Conservation (phyloP, 495 filamentous ascomycete species). For the Neohortaea acidophila region DNA sequence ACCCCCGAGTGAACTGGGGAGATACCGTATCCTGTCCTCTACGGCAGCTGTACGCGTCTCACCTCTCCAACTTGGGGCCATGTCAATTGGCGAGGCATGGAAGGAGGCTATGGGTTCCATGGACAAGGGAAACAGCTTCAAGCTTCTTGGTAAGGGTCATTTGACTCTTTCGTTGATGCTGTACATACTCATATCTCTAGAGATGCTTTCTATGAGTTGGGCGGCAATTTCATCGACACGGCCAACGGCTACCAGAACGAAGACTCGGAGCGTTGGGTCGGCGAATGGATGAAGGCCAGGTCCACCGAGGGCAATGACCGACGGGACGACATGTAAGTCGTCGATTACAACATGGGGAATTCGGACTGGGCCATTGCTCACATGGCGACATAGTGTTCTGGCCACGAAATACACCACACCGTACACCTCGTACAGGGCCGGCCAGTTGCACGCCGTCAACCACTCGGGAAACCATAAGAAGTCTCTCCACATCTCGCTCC, state of each 20-base stretch:
- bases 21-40: slow-evolving; percentile 45
- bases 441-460: slow-evolving; percentile 27
- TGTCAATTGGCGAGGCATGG: slow-evolving; percentile 47
- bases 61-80: slow-evolving; percentile 41
- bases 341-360: no score
- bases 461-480: slow-evolving; percentile 40
- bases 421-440: slow-evolving; percentile 14
- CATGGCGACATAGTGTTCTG: no score
- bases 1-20: slow-evolving; percentile 39
- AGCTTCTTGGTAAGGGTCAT: no score
- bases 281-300: no score
- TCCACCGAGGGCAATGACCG: no score
- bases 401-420: no score
- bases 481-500: slow-evolving; percentile 39
- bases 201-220: slow-evolving; percentile 14
- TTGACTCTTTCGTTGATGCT: no score
- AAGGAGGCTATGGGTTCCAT: slow-evolving; percentile 37
- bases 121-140: slow-evolving; percentile 44
- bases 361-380: no score
- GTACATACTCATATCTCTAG: no score
- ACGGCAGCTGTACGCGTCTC: slow-evolving; percentile 44
- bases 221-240: slow-evolving; percentile 17
- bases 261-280: not conserved
- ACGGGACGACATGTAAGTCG: no score
- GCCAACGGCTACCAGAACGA: slow-evolving; percentile 3